Evolutionary conservation across 163 green algal species (phyloP), one percentile per base, ranked within the genome.

Genomic region (Prototheca wickerhamii): DNA sequence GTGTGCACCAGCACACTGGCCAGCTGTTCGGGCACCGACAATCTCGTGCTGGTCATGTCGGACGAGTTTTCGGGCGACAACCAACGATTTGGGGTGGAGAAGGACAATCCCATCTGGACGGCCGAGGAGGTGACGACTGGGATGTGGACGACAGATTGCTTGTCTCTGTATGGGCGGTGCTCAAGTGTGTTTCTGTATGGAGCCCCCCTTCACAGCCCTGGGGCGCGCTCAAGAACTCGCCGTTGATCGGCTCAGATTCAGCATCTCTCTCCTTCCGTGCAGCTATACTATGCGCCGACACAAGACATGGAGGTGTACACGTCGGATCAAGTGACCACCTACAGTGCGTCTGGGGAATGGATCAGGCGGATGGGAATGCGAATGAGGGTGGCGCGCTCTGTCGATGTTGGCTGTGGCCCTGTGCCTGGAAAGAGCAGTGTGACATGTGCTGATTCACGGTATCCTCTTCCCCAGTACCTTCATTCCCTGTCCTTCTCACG

Each of bases 251-350:
- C 17, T 23, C 40, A 12, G 12, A 23, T 10, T 15, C 46, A 28
- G 20, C 20, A 12, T 26, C 25, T 18, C 23, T 74, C 60, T 60
- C 62, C 52, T 57, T 62, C 62, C 18, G 55, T 70, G 33, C 49
- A 76, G 34, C n/a, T 73, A 26, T 73, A 74, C 51, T 77, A 77
- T n/a, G 60, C 50, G 2, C 60, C 71, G 23, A 73, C 65, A 1
- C 26, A 68, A 2, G 65, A 78, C 26, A 29, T 56, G 21, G 65
- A 73, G 42, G 61, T 74, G 1, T 74, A 70, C 53, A 69, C 71
- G 33, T 65, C 65, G 12, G 54, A 68, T 30, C 71, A 74, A 28
- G 46, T 78, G 0, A 49, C 33, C 8, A 64, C 58, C 26, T 32
- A 46, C 31, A 43, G 57, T 65, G 34, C 10, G 61, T 40, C 18